These are phyloP conservation scores for Verticillium longisporum DNA, from an alignment of 2,329 filamentous ascomycete genomes.

Conservation along the genomic window DNA sequence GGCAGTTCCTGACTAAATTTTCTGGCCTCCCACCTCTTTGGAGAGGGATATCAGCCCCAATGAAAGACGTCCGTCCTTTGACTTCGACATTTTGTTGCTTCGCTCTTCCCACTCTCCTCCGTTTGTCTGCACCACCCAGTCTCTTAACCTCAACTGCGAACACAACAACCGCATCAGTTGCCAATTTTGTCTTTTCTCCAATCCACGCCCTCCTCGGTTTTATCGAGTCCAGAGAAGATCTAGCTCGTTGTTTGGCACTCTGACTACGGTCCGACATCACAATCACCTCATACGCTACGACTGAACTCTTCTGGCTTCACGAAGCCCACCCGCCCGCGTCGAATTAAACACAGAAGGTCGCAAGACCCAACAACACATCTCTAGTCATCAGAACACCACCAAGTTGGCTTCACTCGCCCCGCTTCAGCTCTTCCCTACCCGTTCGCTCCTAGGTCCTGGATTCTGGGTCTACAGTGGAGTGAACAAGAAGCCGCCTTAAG, in stretches of 20 bases:
- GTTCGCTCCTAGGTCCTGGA: constrained; percentile 87
- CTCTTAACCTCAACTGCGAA: neutral
- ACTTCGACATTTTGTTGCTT: neutral
- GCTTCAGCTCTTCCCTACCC: constrained; percentile 65
- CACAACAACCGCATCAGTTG: neutral
- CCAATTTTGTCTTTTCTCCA: neutral
- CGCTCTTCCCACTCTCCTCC: neutral
- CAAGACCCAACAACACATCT: constrained; percentile 4
- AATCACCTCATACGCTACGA: neutral
- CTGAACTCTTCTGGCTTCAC: neutral
- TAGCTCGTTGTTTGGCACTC: no score
- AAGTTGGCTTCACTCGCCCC: constrained; percentile 88
- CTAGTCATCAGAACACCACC: constrained; percentile 44
- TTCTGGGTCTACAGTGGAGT: constrained; percentile 94
- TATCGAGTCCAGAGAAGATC: no score
- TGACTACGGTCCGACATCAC: neutral
- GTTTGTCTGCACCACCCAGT: neutral
- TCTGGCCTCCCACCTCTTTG: neutral
- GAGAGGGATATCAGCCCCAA: neutral
- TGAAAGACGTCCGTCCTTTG: neutral
- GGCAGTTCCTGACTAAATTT: neutral
- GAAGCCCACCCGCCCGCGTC: neutral
- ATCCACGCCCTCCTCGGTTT: no score
- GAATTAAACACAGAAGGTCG: constrained; percentile 2
- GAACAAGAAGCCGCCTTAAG: constrained; percentile 97